Conservation (phyloP, 495 filamentous ascomycete genomes). For the Jackrogersella multiformis region DNA sequence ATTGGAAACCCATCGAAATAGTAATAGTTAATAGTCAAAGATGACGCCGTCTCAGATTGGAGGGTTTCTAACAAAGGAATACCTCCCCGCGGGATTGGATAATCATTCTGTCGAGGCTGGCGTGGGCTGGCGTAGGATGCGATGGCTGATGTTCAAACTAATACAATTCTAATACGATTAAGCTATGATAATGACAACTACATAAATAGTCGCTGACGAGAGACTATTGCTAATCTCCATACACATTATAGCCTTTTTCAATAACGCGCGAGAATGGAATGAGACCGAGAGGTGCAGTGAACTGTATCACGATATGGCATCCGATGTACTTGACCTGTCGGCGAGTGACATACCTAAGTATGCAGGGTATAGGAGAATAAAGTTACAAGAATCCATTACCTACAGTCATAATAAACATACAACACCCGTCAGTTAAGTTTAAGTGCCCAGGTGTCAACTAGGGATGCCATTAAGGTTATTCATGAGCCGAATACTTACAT, state of each 20-base stretch:
- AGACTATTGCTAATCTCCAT: background rate
- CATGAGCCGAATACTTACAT: constrained; percentile 22
- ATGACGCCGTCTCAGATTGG: constrained; percentile 3
- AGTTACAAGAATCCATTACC: too few species aligned
- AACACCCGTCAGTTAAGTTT: too few species aligned
- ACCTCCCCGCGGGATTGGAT: too few species aligned
- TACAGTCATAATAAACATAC: too few species aligned
- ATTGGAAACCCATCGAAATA: background rate
- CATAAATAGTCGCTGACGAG: constrained; percentile 19
- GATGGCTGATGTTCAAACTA: background rate
- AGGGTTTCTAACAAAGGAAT: background rate
- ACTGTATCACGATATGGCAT: constrained; percentile 16
- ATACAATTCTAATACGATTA: background rate
- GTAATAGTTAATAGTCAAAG: background rate
- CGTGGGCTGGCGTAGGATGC: constrained; percentile 7
- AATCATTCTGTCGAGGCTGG: too few species aligned
- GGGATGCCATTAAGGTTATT: constrained; percentile 45
- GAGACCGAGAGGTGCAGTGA: constrained; percentile 37
- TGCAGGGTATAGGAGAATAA: too few species aligned
- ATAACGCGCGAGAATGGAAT: too few species aligned
- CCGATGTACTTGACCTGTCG: constrained; percentile 24
- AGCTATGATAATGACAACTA: background rate
- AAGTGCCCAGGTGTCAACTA: too few species aligned
- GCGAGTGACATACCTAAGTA: constrained; percentile 16
- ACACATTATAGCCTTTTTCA: background rate